Percentiles rank a stretch among this genome's conserved stretches.
phyloP scores from a whole-genome alignment of 768 basidiomycete genomes.

The Exsudoporus frostii region DNA sequence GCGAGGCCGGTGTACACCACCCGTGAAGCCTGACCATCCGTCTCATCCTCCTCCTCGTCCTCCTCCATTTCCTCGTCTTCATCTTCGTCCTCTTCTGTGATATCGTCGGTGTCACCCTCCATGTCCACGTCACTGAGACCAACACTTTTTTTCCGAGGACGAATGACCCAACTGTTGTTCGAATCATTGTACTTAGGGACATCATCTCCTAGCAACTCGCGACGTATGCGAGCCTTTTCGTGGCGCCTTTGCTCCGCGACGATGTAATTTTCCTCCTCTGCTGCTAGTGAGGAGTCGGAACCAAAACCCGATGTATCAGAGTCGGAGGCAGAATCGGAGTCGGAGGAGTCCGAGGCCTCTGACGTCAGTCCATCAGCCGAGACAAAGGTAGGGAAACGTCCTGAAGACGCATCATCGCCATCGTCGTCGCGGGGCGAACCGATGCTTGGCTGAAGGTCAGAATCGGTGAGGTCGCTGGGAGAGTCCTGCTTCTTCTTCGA shows the following conservation, averaged over 20 bases:
- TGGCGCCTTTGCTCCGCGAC: slow-evolving; percentile 44
- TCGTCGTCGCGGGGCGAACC: slow-evolving; percentile 32
- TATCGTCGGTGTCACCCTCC: slow-evolving; percentile 57
- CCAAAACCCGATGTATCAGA: slow-evolving; percentile 38
- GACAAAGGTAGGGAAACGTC: slow-evolving; percentile 63
- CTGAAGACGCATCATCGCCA: slow-evolving; percentile 32
- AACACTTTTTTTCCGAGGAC: slow-evolving; percentile 69
- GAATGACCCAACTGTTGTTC: slow-evolving; percentile 64
- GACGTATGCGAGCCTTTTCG: slow-evolving; percentile 52
- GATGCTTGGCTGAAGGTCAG: slow-evolving; percentile 35
- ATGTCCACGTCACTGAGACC: slow-evolving; percentile 59
- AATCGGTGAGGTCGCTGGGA: slow-evolving; percentile 19
- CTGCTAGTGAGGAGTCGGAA: slow-evolving; percentile 55
- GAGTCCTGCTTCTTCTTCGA: slow-evolving; percentile 17
- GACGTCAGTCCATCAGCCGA: slow-evolving; percentile 59
- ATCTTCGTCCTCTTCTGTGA: slow-evolving; percentile 59
- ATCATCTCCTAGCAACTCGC: slow-evolving; percentile 58
- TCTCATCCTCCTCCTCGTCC: slow-evolving; percentile 45
- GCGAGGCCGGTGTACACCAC: slow-evolving; percentile 59
- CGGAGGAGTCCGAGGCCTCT: slow-evolving; percentile 44
- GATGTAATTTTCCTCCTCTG: slow-evolving; percentile 62
- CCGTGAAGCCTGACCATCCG: slow-evolving; percentile 39
- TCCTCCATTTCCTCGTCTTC: slow-evolving; percentile 39
- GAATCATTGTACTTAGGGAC: slow-evolving; percentile 38
- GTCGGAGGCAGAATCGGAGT: slow-evolving; percentile 39